Evolutionary conservation across 1,284 basidiomycete genomes (phyloP).

Genomic region (Ceratobasidium sp.): DNA sequence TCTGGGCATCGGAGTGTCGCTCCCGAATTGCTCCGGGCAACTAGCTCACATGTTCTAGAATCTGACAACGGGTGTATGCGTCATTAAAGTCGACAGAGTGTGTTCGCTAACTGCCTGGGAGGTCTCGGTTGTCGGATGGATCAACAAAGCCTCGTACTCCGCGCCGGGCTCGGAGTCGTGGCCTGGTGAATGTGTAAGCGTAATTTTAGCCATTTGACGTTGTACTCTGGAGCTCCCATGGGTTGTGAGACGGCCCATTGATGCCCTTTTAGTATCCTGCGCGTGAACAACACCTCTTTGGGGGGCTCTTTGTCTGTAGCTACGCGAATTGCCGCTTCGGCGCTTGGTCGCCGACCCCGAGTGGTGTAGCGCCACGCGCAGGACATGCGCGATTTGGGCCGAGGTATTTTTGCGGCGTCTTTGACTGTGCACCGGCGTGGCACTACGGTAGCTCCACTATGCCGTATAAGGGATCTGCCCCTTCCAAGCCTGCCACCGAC

Average conservation of each 20-base stretch:
- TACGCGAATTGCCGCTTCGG: constrained; percentile 38
- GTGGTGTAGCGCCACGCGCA: constrained; percentile 31
- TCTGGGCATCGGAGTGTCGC: not conserved
- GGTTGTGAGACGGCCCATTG: not conserved
- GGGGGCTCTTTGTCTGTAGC: not conserved
- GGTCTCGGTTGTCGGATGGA: not conserved
- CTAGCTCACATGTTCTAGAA: not conserved
- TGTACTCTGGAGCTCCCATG: not conserved
- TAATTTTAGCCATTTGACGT: not conserved
- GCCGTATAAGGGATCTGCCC: constrained; percentile 15
- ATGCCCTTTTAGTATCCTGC: not conserved
- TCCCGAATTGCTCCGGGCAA: constrained; percentile 13
- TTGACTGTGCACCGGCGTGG: constrained; percentile 44
- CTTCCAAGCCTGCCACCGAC: constrained; percentile 16
- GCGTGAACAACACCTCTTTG: not conserved
- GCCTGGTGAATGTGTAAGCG: not conserved
- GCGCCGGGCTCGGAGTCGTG: not conserved
- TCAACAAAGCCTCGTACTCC: constrained; percentile 7
- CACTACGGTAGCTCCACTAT: constrained; percentile 24
- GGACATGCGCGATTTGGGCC: constrained; percentile 39
- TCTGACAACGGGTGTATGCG: constrained; percentile 9
- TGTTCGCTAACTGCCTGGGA: not conserved
- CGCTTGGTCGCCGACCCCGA: constrained; percentile 22
- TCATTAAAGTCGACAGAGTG: not conserved
- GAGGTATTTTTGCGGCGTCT: constrained; percentile 41